Base-by-base conservation (phyloP, 2,329 filamentous ascomycete genomes). In the Endothia cerciana region DNA sequence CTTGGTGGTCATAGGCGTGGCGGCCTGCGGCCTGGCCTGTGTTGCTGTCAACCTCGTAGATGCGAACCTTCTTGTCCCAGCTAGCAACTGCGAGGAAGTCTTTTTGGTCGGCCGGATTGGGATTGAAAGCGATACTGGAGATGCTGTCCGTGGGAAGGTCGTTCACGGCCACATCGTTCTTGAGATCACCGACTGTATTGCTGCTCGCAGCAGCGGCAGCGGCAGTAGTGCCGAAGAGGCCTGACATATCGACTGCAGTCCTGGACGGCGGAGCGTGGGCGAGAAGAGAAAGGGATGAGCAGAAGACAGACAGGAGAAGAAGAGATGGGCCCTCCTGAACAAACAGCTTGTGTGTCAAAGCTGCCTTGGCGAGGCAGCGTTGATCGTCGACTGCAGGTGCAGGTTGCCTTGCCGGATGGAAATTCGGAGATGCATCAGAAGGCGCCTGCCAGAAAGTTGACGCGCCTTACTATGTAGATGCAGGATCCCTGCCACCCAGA, bases 21-120 rank as follows among this genome's bases (percentile, higher is more conserved):
- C 94, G 94, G 60, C 93, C 93, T 76, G 93, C 88, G 74, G 91
- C 94, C 75, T 91, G 87, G 53, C 93, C 93, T 71, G 88, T 88
- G 65, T 80, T 80, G 70, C 90, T 88, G 53, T 63, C 41, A 75
- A 98, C 93, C 78, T 98, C 93, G 81, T 98, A 99, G 76, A 99
- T 94, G 74, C 94, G 91, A 69, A 98, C 93, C 78, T 97, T 97
- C 82, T 96, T 97, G 80, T 99, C 95, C 95, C 95, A 99, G 73
- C 93, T 97, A 58, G 93, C 83, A 43, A 97, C 92, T 30, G 94
- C 93, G 22, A 99, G 84, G 76, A 96, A 91, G 73, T 98, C 93
- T 71, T 77, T 77, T 81, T 85, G 62, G 83, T 83, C 74, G 77
- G 76, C 56, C 1, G 77, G 73, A 76, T 82, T 74, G 68, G 80